Base-by-base conservation (phyloP, 805 yeast genomes). In the Nakazawaea wickerhamii region DNA sequence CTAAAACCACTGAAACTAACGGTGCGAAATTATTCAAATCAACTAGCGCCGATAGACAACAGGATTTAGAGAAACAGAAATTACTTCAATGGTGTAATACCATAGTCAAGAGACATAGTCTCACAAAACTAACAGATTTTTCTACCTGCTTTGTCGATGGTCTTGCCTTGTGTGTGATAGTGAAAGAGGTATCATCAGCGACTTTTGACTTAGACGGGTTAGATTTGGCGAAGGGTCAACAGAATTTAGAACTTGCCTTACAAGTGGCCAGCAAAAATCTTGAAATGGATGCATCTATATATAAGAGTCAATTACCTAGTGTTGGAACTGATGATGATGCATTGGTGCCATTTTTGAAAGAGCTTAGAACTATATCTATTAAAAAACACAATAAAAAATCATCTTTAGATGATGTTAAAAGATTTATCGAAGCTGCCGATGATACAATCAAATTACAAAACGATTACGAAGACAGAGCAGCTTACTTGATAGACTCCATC, bases 341-440 rank as follows among this genome's bases (percentile, higher is more conserved):
- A 3, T 30, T 38, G 35, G 19, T 38, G 5, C 7, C 23, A 28
- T 25, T 37, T 27, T 37, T 37, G 25, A 37, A 15, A 17, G 18
- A 27, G 9, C 6, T 37, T 4, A 39, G 21, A 39, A 31, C 31
- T 17, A 7, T 39, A 3, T 22, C 32, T 4, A 10, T 26, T 8
- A 18, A 20, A n/a, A 21, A 8, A 30, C 18, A 68, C 3, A 67
- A 65, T 7, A 48, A 67, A 6, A 52, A 65, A 6, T 14, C 21
- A 14, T 25, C 38, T 4, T 31, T 31, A 5, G 38, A 17, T 11
- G 22, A 17, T n/a, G 49, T 65, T 5, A 65, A 61, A 39, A 52
- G 54, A 50, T 66, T 66, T 47, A 55, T 59, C n/a, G 65, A 62
- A 9, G 53, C 53, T 6, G 55, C 62, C 37, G 47, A 53, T 13